phyloP scores from a whole-genome alignment of 2,329 filamentous ascomycete genomes.

The Lomentospora prolificans region DNA sequence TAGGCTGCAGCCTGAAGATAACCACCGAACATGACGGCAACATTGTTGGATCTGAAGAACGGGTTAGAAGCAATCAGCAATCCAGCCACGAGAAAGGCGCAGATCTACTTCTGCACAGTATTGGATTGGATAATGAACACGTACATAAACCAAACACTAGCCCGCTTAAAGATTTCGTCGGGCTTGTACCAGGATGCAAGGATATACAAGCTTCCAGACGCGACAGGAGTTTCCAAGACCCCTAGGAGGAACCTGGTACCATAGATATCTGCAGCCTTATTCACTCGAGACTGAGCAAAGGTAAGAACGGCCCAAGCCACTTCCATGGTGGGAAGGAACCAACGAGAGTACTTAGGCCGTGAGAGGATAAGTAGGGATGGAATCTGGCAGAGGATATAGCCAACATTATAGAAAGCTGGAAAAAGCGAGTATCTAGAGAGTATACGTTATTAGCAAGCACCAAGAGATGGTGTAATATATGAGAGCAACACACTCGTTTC shows the following conservation, averaged over 20 bases:
- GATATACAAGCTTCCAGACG: constrained; percentile 19
- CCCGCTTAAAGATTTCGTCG: constrained; percentile 34
- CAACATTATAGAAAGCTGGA: constrained; percentile 19
- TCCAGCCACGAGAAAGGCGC: no score
- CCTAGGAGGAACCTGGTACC: constrained; percentile 20
- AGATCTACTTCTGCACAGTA: no score
- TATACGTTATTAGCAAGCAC: not conserved
- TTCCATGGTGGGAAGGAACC: constrained; percentile 15
- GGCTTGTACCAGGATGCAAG: constrained; percentile 24
- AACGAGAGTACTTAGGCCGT: constrained; percentile 14
- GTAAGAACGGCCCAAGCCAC: constrained; percentile 15
- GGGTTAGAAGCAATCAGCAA: not conserved
- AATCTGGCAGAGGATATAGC: constrained; percentile 17
- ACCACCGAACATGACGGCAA: constrained; percentile 22
- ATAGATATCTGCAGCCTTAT: constrained; percentile 18
- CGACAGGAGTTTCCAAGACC: constrained; percentile 18
- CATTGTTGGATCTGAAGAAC: constrained; percentile 12
- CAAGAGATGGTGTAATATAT: not conserved
- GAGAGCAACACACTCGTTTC: constrained; percentile 19
- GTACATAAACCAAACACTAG: constrained; percentile 35
- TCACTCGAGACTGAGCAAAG: constrained; percentile 16
- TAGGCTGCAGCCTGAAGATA: constrained; percentile 32
- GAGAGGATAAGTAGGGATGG: constrained; percentile 18
- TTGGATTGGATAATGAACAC: no score
- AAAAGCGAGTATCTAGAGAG: constrained; percentile 15